These are phyloP conservation scores for Metarhizium anisopliae DNA, from an alignment of 2,329 filamentous ascomycete species.

Conservation along the genomic window DNA sequence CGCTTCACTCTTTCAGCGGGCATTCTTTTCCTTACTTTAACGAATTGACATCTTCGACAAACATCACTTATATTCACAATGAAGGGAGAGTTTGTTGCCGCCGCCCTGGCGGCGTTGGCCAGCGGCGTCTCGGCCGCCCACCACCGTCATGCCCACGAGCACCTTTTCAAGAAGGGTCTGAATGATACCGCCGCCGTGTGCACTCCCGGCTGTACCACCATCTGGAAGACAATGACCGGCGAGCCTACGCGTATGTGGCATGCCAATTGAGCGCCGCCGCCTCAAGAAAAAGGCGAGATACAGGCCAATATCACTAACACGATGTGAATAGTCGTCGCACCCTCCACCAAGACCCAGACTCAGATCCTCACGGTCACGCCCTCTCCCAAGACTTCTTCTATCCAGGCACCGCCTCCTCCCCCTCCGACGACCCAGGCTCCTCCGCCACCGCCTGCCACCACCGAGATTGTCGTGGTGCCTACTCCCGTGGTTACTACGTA, in stretches of 20 bases:
- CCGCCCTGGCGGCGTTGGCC: constrained; percentile 53
- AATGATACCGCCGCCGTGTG: constrained; percentile 39
- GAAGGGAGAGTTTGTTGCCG: constrained; percentile 63
- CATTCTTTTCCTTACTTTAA: constrained; percentile 47
- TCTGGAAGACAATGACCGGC: constrained; percentile 63
- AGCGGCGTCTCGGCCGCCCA: constrained; percentile 45
- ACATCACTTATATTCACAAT: constrained; percentile 42
- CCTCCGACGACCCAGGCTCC: constrained; percentile 6
- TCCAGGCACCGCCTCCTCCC: constrained; percentile 1
- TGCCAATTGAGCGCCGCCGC: neutral
- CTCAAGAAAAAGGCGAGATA: neutral
- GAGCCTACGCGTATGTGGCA: constrained; percentile 50
- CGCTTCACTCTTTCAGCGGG: constrained; percentile 88
- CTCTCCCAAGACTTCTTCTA: constrained; percentile 6
- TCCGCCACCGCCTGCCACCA: constrained; percentile 22
- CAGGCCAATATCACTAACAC: constrained; percentile 11
- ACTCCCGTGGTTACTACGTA: constrained; percentile 45
- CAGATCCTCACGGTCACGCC: constrained; percentile 13
- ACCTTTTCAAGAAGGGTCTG: constrained; percentile 46
- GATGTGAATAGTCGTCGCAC: constrained; percentile 26
- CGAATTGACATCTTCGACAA: constrained; percentile 10
- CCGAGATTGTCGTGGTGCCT: constrained; percentile 34
- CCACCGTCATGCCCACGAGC: constrained; percentile 57
- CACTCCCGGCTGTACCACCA: constrained; percentile 58
- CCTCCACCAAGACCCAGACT: constrained; percentile 16